These are phyloP conservation scores for Balansia obtecta DNA, from an alignment of 2,329 filamentous ascomycete genomes.

Conservation along the genomic window DNA sequence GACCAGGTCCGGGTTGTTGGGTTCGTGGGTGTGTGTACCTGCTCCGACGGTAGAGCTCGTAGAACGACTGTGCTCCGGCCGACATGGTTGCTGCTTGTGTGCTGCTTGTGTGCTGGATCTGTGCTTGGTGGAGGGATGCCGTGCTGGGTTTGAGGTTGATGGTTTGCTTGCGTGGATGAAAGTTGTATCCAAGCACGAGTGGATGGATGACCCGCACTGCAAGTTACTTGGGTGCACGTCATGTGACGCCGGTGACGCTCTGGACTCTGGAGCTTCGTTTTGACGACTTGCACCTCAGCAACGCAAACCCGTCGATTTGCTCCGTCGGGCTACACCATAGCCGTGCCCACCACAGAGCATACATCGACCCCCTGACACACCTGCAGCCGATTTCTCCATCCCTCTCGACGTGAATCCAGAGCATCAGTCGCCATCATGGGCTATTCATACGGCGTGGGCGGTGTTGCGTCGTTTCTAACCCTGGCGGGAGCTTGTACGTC, in stretches of 20 bases:
- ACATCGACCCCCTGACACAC: background rate
- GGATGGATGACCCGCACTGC: background rate
- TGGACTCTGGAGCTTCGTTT: background rate
- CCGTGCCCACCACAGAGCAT: background rate
- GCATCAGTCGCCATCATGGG: conserved; percentile 43
- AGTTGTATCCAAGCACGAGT: too few species aligned
- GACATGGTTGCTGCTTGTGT: conserved; percentile 28
- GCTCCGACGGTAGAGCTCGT: conserved; percentile 96
- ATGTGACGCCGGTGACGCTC: conserved; percentile 23
- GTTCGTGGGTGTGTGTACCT: conserved; percentile 50
- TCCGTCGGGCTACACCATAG: too few species aligned
- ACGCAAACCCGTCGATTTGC: background rate
- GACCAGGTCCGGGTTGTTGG: background rate
- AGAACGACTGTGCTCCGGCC: conserved; percentile 48
- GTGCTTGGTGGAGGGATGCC: background rate
- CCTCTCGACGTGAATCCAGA: background rate
- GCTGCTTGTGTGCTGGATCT: background rate
- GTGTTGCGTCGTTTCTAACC: conserved; percentile 53
- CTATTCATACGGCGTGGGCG: conserved; percentile 58
- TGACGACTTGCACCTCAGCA: background rate
- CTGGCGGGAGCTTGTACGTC: conserved; percentile 71
- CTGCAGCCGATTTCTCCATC: background rate
- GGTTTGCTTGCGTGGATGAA: conserved; percentile 2
- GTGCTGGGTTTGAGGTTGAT: background rate
- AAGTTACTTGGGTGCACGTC: conserved; percentile 11